A percentile compares a stretch with the other conserved stretches of the same genome.
phyloP scores from a whole-genome alignment of 2,329 filamentous ascomycete genomes.

The Penicillium janthinellum region DNA sequence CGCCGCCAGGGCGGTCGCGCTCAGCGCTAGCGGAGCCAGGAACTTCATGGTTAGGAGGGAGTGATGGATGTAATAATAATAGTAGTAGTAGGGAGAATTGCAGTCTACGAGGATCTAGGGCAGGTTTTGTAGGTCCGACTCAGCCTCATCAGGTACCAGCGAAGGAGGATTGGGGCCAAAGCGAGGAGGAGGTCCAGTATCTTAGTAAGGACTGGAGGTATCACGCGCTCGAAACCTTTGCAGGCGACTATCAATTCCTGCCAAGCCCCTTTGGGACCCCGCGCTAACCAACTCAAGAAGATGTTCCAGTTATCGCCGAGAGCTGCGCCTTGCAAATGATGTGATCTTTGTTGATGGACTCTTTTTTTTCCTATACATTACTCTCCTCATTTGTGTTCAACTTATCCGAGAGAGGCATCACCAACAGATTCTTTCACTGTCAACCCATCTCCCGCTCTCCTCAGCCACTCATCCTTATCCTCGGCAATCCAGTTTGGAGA shows the following conservation, averaged over 20 bases:
- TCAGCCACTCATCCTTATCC: background rate
- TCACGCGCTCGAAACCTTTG: slow-evolving; percentile 21
- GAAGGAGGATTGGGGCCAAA: slow-evolving; percentile 2
- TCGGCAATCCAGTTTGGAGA: background rate
- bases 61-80: background rate
- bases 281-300: slow-evolving; percentile 14
- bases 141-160: slow-evolving; percentile 1
- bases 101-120: background rate
- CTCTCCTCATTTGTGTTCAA: too few species aligned
- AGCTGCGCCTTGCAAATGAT: background rate
- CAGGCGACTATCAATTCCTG: background rate
- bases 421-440: too few species aligned
- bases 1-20: slow-evolving; percentile 39
- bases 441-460: too few species aligned
- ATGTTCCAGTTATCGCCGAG: background rate
- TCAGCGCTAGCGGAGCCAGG: slow-evolving; percentile 35
- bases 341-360: background rate
- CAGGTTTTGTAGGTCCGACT: slow-evolving; percentile 11
- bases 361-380: too few species aligned
- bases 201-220: background rate
- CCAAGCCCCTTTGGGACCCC: slow-evolving; percentile 28
- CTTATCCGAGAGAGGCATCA: too few species aligned
- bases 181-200: background rate
- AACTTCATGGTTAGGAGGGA: slow-evolving; percentile 35
- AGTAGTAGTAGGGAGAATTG: background rate